phyloP scores from a whole-genome alignment of 2,329 filamentous ascomycete genomes.

The Didymella glomerata region DNA sequence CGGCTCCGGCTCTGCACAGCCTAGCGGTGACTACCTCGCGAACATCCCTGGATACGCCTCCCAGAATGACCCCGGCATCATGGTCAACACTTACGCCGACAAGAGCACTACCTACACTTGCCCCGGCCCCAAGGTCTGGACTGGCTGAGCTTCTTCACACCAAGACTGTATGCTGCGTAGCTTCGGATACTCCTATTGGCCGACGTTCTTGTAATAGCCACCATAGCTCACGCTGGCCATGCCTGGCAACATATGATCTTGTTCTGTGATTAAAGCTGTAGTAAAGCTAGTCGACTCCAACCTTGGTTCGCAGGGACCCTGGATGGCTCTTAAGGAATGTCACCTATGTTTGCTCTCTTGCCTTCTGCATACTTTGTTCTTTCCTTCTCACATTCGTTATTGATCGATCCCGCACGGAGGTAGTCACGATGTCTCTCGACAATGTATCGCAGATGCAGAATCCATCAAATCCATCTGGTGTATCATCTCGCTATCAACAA shows the following conservation, averaged over 20 bases:
- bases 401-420: not conserved
- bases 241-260: not conserved
- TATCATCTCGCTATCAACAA: not conserved
- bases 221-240: not conserved
- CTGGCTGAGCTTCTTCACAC: not conserved
- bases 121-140: slow-evolving; percentile 18
- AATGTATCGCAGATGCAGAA: not conserved
- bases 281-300: not conserved
- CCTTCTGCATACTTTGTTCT: not conserved
- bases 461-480: not conserved
- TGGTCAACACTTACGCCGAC: slow-evolving; percentile 54
- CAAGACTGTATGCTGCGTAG: not conserved
- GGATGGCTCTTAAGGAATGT: not conserved
- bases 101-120: slow-evolving; percentile 12
- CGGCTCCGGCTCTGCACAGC: slow-evolving; percentile 58
- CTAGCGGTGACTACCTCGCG: slow-evolving; percentile 54
- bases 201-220: not conserved
- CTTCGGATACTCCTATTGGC: not conserved
- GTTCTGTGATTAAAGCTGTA: not conserved
- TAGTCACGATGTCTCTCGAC: not conserved
- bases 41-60: slow-evolving; percentile 55
- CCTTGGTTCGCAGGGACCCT: not conserved
- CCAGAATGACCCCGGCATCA: slow-evolving; percentile 60
- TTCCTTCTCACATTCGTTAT: too few species aligned
- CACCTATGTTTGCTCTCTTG: not conserved